phyloP scores from a whole-genome alignment of 192 early-diverging fungal species.

The Cladochytrium replicatum region DNA sequence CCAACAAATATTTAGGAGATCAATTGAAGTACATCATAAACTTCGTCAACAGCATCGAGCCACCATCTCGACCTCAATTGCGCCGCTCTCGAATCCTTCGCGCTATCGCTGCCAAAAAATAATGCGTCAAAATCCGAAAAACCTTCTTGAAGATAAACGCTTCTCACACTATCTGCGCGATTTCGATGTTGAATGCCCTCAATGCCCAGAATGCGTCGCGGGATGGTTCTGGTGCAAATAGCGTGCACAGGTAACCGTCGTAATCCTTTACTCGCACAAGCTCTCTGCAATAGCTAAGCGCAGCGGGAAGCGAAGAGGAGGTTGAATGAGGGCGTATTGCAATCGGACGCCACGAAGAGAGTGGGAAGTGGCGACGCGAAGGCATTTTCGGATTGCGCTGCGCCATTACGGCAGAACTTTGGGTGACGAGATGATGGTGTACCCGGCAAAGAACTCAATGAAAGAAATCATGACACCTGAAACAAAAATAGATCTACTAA shows the following conservation, averaged over 20 bases:
- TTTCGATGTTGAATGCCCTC: constrained; percentile 85
- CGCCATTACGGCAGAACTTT: too few species aligned
- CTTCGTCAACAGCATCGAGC: constrained; percentile 69
- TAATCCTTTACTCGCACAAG: constrained; percentile 54
- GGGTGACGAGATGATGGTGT: too few species aligned
- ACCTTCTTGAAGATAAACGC: too few species aligned
- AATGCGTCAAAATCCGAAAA: too few species aligned
- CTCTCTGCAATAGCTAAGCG: constrained; percentile 13
- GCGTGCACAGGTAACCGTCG: constrained; percentile 64
- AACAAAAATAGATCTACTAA: too few species aligned
- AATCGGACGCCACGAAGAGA: too few species aligned
- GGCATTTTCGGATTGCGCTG: too few species aligned
- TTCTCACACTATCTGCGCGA: constrained; percentile 71
- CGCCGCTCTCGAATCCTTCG: constrained; percentile 50
- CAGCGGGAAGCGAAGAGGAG: too few species aligned
- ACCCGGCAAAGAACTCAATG: too few species aligned
- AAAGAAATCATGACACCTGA: too few species aligned
- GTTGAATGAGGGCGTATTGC: too few species aligned
- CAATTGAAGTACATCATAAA: constrained; percentile 35
- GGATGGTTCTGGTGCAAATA: constrained; percentile 62
- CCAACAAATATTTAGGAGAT: not conserved
- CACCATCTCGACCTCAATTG: constrained; percentile 79
- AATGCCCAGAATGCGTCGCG: constrained; percentile 64
- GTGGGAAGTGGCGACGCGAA: too few species aligned
- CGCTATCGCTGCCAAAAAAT: constrained; percentile 57